Base-by-base conservation (phyloP, 306 rosid genomes). In the Comarum palustre region DNA sequence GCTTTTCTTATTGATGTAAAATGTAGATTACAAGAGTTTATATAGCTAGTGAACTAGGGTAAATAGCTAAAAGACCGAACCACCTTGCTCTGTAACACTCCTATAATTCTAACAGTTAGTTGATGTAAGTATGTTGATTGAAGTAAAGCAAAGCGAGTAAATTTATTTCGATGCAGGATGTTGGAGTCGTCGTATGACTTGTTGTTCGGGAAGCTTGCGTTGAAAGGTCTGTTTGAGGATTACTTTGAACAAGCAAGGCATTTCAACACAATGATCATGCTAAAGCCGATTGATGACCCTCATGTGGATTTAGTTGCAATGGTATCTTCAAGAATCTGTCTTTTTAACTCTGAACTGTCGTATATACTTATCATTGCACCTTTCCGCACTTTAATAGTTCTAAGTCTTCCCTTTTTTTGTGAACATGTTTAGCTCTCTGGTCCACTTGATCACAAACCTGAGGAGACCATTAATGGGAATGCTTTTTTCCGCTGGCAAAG, bases 401-500 rank as follows among this genome's bases (percentile, higher is more conserved):
- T 62, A 60, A 55, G 61, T 27, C 19, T 51, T 72, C 48, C 46
- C 16, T 84, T 48, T 63, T 69, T 48, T 17, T 0, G 82, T 83
- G 83, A 78, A 78, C 70, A 19, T 71, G 77, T 51, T 76, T 73
- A 94, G 99, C 90, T 91, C 82, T 84, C 96, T 73, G 95, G 99
- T 83, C 96, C 99, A 14, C 85, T 94, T 38, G 97, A 89, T 84
- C 84, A 79, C 70, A 88, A 85, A 75, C 91, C 89, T 0, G 83
- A 85, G 16, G 88, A 94, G 73, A 80, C 55, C 61, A 77, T 89
- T 24, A 17, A 67, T 20, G 97, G 97, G 75, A 82, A 94, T 83
- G 96, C 99, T 0, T 80, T 82, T 62, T 91, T 94, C 87, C 92
- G 99, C 43, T 94, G 99, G 99, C 97, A 94, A 83, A 85, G 99